phyloP scores from a whole-genome alignment of 768 basidiomycete species.

The Sporobolomyces phaffii region DNA sequence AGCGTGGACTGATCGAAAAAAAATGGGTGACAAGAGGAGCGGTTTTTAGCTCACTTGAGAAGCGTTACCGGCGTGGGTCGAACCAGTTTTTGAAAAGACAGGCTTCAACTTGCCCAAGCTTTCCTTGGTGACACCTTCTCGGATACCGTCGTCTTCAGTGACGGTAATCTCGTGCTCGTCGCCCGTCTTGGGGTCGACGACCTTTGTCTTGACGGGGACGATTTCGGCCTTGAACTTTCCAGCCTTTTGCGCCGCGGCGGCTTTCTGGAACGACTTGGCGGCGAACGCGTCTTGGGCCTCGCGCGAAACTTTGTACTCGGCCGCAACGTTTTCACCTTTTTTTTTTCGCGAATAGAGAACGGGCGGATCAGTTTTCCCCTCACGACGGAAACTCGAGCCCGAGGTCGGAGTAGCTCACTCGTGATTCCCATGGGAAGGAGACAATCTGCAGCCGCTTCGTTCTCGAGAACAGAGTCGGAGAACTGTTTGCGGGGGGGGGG shows the following conservation, averaged over 20 bases:
- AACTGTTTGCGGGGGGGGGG: conserved; percentile 4
- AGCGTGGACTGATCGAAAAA: not conserved
- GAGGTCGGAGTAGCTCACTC: conserved; percentile 53
- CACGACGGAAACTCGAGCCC: too few relatives aligned
- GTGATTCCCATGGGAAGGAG: conserved; percentile 62
- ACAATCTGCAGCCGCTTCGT: conserved; percentile 53
- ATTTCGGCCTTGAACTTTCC: conserved; percentile 84
- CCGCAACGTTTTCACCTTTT: conserved; percentile 52
- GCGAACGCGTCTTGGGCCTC: conserved; percentile 85
- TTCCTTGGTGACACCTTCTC: conserved; percentile 63
- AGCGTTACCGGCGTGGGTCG: conserved; percentile 49
- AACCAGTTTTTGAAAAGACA: conserved; percentile 58
- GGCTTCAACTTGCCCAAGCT: conserved; percentile 73
- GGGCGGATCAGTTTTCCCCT: too few relatives aligned
- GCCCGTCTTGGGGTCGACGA: conserved; percentile 51
- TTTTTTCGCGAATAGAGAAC: too few relatives aligned
- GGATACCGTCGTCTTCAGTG: conserved; percentile 41
- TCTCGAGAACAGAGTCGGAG: conserved; percentile 58
- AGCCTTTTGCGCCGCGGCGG: conserved; percentile 57
- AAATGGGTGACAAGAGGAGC: not conserved
- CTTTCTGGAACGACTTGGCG: conserved; percentile 75
- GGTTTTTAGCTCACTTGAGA: conserved; percentile 36
- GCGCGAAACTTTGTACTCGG: conserved; percentile 58
- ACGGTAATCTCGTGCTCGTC: conserved; percentile 52
- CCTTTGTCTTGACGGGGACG: conserved; percentile 66